Evolutionary conservation across 2,329 filamentous ascomycete genomes (phyloP), one percentile per base, ranked within the genome.

Genomic region (Aureobasidium sp.): DNA sequence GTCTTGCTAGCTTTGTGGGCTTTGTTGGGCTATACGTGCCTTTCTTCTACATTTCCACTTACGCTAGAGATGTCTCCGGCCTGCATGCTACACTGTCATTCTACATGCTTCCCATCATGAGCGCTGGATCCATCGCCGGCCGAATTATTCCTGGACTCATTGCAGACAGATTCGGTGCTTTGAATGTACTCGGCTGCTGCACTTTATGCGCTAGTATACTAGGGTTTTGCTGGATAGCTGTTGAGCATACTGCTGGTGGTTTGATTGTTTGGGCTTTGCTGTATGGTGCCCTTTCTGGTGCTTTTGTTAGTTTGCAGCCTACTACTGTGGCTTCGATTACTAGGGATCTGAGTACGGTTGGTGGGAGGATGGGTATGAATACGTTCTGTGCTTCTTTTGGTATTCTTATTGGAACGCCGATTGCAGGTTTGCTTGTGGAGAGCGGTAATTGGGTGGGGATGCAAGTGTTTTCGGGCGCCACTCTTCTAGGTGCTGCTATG

Each of bases 91-190:
- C 80, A 0, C 71, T 89, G 1, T 82, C 84, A 0, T 87, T 85
- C 66, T 90, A 88, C 68, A 77, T 89, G n/a, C 74, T 90, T 4
- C 81, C 86, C 2, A 84, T 90, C 62, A 77, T 89, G 66, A 90
- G 90, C 68, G 82, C 79, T 0, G 82, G 85, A 1, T 85, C 82
- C 0, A 79, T 80, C 0, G 77, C 83, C 30, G 85, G 84, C 0
- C 81, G 84, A 14, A 77, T 86, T 48, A 72, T 83, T 3, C 84
- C 85, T 0, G 84, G 83, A 5, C 73, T 85, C 44, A 67, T 87
- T 29, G 84, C 81, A 0, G 84, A 88, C 64, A 81, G 79, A 62
- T 76, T 76, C 45, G 84, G 85, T 0, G 77, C 81, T 0, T 63
- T 87, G 1, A 85, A 87, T 68, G 74, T 82, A 61, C 72, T 82